These are phyloP conservation scores for Pogostemon cablin DNA, from an alignment of 257 asterid genomes.

Conservation along the genomic window DNA sequence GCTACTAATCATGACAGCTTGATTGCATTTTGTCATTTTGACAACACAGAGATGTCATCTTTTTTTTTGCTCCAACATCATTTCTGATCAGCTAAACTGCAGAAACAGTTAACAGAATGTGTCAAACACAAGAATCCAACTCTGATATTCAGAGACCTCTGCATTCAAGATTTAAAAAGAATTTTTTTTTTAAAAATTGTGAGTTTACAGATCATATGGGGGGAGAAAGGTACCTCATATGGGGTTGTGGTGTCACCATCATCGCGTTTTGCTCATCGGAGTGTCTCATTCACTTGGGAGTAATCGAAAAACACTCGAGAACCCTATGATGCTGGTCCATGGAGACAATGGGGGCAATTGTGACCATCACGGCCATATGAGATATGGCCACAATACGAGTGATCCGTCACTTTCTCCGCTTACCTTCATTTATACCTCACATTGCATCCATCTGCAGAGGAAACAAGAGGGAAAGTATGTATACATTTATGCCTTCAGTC, in stretches of 20 bases:
- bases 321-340: slow-evolving; percentile 15
- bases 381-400: background rate
- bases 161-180: background rate
- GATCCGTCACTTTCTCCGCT: background rate
- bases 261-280: slow-evolving; percentile 69
- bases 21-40: slow-evolving; percentile 52
- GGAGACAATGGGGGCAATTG: background rate
- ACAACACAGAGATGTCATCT: background rate
- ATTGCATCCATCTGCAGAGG: background rate
- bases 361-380: background rate
- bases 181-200: background rate
- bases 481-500: no score
- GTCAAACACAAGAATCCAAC: slow-evolving; percentile 49
- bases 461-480: no score
- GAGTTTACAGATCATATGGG: background rate
- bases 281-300: slow-evolving; percentile 52
- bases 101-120: slow-evolving; percentile 30
- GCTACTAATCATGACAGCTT: slow-evolving; percentile 72
- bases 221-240: slow-evolving; percentile 1
- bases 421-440: background rate
- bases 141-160: slow-evolving; percentile 31
- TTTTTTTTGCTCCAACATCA: background rate
- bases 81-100: background rate
- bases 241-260: slow-evolving; percentile 51
- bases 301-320: background rate